These are phyloP conservation scores for Rutstroemia sp. DNA, from an alignment of 2,329 filamentous ascomycete genomes.

Conservation along the genomic window DNA sequence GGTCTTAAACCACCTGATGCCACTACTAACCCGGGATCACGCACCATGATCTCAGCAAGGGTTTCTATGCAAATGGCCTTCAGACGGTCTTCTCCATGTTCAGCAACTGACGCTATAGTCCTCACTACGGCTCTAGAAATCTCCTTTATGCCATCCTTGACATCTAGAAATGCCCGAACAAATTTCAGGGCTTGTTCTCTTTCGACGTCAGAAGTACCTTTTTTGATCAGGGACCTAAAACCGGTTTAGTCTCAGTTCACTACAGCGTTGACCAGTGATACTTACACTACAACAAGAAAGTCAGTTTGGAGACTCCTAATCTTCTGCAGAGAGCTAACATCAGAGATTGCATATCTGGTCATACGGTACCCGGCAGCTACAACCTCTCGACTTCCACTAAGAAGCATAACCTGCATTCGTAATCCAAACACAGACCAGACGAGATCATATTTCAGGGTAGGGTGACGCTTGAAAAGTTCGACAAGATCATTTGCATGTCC, in stretches of 20 bases:
- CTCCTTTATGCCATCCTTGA: constrained; percentile 85
- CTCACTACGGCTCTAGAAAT: constrained; percentile 81
- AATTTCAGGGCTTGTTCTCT: constrained; percentile 96
- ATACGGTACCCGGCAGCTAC: constrained; percentile 91
- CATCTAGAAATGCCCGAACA: constrained; percentile 86
- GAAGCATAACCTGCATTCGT: constrained; percentile 88
- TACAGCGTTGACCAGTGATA: constrained; percentile 8
- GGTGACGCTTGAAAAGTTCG: constrained; percentile 91
- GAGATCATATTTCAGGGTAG: constrained; percentile 90
- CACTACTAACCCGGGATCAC: constrained; percentile 73
- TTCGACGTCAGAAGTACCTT: constrained; percentile 94
- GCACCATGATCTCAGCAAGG: constrained; percentile 81
- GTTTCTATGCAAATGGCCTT: constrained; percentile 90
- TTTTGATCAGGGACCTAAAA: constrained; percentile 74
- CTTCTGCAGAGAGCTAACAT: constrained; percentile 79
- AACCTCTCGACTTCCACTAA: constrained; percentile 93
- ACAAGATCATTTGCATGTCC: constrained; percentile 86
- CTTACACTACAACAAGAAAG: constrained; percentile 72
- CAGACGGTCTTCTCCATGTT: constrained; percentile 61
- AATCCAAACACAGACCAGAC: constrained; percentile 94
- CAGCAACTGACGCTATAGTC: constrained; percentile 86
- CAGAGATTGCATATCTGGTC: constrained; percentile 89
- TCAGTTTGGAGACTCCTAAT: constrained; percentile 87
- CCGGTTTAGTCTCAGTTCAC: constrained; percentile 14
- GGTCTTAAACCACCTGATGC: constrained; percentile 78